Conservation (phyloP, 441 rosid species). For the Mallotus japonicus region DNA sequence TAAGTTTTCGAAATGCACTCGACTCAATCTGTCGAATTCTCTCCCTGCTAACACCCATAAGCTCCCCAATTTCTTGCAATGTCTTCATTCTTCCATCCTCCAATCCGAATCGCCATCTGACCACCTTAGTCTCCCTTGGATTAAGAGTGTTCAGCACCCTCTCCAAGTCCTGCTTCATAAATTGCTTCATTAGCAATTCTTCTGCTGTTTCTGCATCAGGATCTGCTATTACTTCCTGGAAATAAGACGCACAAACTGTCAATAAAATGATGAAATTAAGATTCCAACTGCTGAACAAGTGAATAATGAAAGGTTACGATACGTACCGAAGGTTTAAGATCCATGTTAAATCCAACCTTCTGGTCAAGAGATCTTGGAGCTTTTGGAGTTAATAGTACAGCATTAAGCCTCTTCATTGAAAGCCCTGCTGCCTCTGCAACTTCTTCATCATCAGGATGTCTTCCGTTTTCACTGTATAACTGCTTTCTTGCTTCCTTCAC, state of each 20-base stretch:
- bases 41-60: conserved; percentile 80
- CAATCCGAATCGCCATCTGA: conserved; percentile 84
- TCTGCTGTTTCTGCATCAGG: conserved; percentile 77
- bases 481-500: conserved; percentile 86
- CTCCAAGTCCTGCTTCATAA: conserved; percentile 75
- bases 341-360: conserved; percentile 63
- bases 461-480: conserved; percentile 63
- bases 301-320: conserved; percentile 4
- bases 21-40: conserved; percentile 85
- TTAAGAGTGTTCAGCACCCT: conserved; percentile 68
- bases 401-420: conserved; percentile 71
- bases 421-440: conserved; percentile 86
- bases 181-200: conserved; percentile 58
- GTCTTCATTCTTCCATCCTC: conserved; percentile 89
- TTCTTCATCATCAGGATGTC: conserved; percentile 73
- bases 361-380: conserved; percentile 87
- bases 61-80: conserved; percentile 88
- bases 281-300: not conserved
- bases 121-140: conserved; percentile 75
- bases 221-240: conserved; percentile 77
- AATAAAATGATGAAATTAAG: conserved; percentile 5
- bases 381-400: conserved; percentile 73
- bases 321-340: conserved; percentile 78
- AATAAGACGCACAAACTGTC: not conserved
- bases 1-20: conserved; percentile 73